Evolutionary conservation across 768 basidiomycete genomes (phyloP), one percentile per base, ranked within the genome.

Genomic region (Phaeotremella skinneri): DNA sequence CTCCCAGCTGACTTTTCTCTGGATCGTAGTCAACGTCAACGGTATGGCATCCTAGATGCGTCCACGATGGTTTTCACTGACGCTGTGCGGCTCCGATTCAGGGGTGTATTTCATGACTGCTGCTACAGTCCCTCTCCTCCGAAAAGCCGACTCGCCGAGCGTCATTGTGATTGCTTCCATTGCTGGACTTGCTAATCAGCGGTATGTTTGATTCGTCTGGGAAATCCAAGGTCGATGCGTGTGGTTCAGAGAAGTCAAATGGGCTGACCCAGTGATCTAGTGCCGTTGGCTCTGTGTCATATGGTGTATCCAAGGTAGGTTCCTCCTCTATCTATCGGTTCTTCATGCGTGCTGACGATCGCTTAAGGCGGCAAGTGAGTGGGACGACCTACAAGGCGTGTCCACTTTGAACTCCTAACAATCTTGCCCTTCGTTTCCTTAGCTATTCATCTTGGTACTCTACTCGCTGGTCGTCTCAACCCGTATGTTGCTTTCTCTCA

Each of bases 21-120:
- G n/a, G n/a, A n/a, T 23, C 43, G 20, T 20, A 45, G 43, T 45
- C 43, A 45, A 45, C 20, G 43, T 45, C 43, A 45, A 45, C 20
- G 43, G 43, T 45, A 7, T 7, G 43, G 13, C 13, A 7, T 17
- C 9, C 17, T 17, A 7, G 9, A 37, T 7, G 17, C 34, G 17
- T 7, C 9, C 34, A 37, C 17, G 34, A 7, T 21, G 43, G 43
- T n/a, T n/a, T n/a, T n/a, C n/a, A 45, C 6, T 14, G 43, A 7
- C 43, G 43, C 13, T 6, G 6, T 13, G 13, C 7, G 6, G 13
- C 23, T 23, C 7, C 20, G 13, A 9, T 45, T 13, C 39, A n/a
- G 65, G 65, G 21, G 42, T 58, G 27, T 70, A 69, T 52, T 69
- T 67, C 43, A 58, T 58, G 34, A 67, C 62, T 29, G 58, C 56